phyloP scores from a whole-genome alignment of 371 early-diverging fungal genomes.

The Mortierella sp. region DNA sequence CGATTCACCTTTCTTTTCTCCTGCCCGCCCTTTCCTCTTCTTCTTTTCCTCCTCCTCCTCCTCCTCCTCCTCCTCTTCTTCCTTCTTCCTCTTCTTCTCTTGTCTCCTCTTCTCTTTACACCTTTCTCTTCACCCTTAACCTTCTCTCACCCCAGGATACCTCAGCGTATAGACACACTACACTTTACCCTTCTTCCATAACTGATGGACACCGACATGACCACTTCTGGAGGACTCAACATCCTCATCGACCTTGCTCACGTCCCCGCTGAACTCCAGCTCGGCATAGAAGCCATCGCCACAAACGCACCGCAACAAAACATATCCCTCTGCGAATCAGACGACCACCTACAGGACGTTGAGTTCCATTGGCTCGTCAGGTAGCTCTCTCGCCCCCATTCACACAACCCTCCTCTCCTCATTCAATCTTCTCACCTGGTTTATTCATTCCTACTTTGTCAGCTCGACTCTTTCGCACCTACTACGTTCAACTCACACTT shows the following conservation, averaged over 20 bases:
- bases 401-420: background rate
- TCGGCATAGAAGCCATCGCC: slow-evolving; percentile 73
- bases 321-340: slow-evolving; percentile 58
- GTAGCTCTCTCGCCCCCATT: slow-evolving; percentile 47
- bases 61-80: background rate
- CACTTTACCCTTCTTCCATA: background rate
- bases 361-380: slow-evolving; percentile 70
- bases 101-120: background rate
- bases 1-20: too few relatives aligned
- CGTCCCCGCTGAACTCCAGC: slow-evolving; percentile 72
- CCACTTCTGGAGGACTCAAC: slow-evolving; percentile 55
- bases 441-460: background rate
- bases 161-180: background rate
- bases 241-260: slow-evolving; percentile 64
- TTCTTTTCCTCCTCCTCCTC: background rate
- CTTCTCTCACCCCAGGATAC: background rate
- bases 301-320: slow-evolving; percentile 68
- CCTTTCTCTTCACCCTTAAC: background rate
- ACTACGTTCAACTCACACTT: background rate
- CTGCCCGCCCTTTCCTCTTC: background rate
- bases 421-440: background rate
- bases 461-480: background rate
- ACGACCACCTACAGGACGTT: slow-evolving; percentile 64
- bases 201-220: slow-evolving; percentile 58
- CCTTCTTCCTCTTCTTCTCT: background rate